A percentile compares a stretch with the other conserved stretches of the same genome.
Evolutionary conservation across 495 filamentous ascomycete species (phyloP).

Genomic region (Sordaria brevicollis): DNA sequence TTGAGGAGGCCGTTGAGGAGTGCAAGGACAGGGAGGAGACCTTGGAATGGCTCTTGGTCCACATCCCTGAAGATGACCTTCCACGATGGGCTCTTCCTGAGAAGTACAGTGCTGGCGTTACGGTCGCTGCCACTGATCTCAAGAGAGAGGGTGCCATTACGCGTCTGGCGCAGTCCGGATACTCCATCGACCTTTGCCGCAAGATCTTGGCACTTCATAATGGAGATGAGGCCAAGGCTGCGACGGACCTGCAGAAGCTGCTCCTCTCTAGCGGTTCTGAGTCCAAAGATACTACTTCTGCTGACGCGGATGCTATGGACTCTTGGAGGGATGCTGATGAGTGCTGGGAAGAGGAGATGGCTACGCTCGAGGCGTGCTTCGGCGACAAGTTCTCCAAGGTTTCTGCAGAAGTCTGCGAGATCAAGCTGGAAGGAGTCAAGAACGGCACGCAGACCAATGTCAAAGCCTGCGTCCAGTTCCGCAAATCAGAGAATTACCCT

Average conservation of each 20-base stretch:
- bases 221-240: slow-evolving; percentile 69
- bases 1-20: slow-evolving; percentile 75
- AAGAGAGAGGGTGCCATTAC: slow-evolving; percentile 70
- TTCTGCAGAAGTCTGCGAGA: slow-evolving; percentile 51
- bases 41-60: slow-evolving; percentile 83
- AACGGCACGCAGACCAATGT: slow-evolving; percentile 33
- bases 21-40: slow-evolving; percentile 92
- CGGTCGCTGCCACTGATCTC: slow-evolving; percentile 68
- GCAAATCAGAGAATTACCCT: slow-evolving; percentile 57
- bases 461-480: slow-evolving; percentile 39
- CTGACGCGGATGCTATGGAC: slow-evolving; percentile 19
- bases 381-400: slow-evolving; percentile 48
- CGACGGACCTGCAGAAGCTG: slow-evolving; percentile 64
- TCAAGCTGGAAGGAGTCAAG: slow-evolving; percentile 40
- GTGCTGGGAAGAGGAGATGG: slow-evolving; percentile 79
- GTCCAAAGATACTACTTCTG: not conserved
- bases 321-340: slow-evolving; percentile 37
- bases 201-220: slow-evolving; percentile 55
- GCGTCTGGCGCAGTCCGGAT: slow-evolving; percentile 71
- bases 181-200: slow-evolving; percentile 71
- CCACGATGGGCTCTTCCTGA: slow-evolving; percentile 85
- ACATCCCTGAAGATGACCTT: slow-evolving; percentile 93
- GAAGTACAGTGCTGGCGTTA: slow-evolving; percentile 78
- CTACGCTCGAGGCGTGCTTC: slow-evolving; percentile 72
- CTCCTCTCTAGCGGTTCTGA: slow-evolving; percentile 40